Conservation (phyloP, 1,139 yeast species). For the Zygosaccharomyces sapae region DNA sequence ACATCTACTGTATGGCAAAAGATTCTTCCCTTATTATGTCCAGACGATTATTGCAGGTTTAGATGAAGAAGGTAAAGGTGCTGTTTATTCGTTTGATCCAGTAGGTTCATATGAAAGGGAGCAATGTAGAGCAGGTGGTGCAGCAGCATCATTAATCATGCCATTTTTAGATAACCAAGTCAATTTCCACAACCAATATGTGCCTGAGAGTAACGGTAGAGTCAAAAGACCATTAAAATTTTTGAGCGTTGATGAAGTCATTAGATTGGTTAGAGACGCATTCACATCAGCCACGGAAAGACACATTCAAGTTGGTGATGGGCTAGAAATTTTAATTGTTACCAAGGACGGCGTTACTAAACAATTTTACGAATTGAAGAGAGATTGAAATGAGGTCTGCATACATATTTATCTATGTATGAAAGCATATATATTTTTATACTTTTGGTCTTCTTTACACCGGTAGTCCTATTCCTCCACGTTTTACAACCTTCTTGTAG, state of each 20-base stretch:
- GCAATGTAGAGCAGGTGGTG: constrained; percentile 97
- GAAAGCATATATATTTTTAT: constrained; percentile 1
- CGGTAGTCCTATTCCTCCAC: constrained; percentile 76
- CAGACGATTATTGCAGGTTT: constrained; percentile 92
- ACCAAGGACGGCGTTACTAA: constrained; percentile 89
- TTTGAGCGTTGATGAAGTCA: constrained; percentile 75
- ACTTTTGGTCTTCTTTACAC: constrained; percentile 39
- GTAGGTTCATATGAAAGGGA: constrained; percentile 97
- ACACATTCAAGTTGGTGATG: constrained; percentile 97
- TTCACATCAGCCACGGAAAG: constrained; percentile 95
- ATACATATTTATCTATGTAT: constrained; percentile 8
- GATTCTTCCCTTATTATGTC: constrained; percentile 95
- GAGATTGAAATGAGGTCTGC: constrained; percentile 50
- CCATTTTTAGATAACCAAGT: constrained; percentile 98
- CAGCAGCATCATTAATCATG: constrained; percentile 93
- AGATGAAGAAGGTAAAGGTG: constrained; percentile 92
- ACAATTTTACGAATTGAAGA: constrained; percentile 81
- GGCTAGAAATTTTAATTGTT: constrained; percentile 81
- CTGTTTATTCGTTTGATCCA: constrained; percentile 94
- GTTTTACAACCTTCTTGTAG: constrained; percentile 78
- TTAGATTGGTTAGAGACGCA: constrained; percentile 85
- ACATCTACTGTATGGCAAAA: constrained; percentile 83
- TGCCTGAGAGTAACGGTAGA: constrained; percentile 68
- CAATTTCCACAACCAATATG: constrained; percentile 85
- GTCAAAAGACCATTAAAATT: constrained; percentile 58